These are phyloP conservation scores for Lotus japonicus DNA, from an alignment of 306 rosid genomes.

Conservation along the genomic window DNA sequence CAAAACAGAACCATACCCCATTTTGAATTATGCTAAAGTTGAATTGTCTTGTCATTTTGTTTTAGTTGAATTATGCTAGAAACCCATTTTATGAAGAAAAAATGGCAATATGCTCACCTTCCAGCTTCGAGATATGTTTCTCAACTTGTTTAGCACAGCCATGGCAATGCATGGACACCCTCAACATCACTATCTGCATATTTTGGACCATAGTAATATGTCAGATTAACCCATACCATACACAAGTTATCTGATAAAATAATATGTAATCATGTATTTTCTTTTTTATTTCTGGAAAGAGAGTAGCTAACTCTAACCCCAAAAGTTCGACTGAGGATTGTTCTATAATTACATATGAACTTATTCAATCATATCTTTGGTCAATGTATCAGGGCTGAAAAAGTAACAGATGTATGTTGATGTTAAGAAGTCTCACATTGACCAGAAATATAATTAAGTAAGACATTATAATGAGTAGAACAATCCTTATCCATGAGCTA, in stretches of 20 bases:
- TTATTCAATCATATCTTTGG: too few species aligned
- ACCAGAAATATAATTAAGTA: too few species aligned
- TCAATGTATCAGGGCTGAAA: too few species aligned
- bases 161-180: slow-evolving; percentile 90
- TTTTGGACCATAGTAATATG: background rate
- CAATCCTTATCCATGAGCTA: too few species aligned
- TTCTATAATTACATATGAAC: too few species aligned
- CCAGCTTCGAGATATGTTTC: slow-evolving; percentile 79
- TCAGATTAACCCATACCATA: background rate
- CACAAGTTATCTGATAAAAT: background rate
- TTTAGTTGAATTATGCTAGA: slow-evolving; percentile 8
- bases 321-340: too few species aligned
- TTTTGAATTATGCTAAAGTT: background rate
- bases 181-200: slow-evolving; percentile 66
- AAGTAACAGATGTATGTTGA: too few species aligned
- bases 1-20: slow-evolving; percentile 6
- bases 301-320: background rate
- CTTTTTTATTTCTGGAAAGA: background rate
- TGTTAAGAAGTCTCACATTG: too few species aligned
- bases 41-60: background rate
- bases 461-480: too few species aligned
- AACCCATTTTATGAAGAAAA: background rate
- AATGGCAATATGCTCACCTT: slow-evolving; percentile 37
- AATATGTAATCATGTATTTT: background rate
- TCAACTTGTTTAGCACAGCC: slow-evolving; percentile 91